Conservation (phyloP, 2,329 filamentous ascomycete genomes). For the Onygenales sp. region DNA sequence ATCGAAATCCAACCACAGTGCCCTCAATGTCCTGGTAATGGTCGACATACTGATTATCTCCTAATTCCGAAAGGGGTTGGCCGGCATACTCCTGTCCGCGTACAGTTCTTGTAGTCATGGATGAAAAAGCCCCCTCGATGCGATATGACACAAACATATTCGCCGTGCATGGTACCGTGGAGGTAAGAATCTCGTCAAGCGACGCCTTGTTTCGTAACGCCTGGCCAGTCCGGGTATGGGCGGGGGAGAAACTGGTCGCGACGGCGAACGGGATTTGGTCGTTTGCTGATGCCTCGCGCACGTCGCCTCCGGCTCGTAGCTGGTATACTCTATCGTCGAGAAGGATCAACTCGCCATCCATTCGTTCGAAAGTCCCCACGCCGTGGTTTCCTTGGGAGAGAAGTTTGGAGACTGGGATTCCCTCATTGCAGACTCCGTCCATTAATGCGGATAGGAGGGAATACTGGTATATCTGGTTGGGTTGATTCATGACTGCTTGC, state of each 20-base stretch:
- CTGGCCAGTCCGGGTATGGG: slow-evolving; percentile 12
- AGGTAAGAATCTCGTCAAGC: slow-evolving; percentile 13
- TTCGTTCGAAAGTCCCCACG: slow-evolving; percentile 37
- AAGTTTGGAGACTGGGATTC: slow-evolving; percentile 39
- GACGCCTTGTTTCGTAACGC: slow-evolving; percentile 14
- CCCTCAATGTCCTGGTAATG: slow-evolving; percentile 27
- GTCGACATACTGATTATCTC: slow-evolving; percentile 31
- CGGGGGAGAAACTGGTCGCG: slow-evolving; percentile 20
- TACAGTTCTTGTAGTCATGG: slow-evolving; percentile 19
- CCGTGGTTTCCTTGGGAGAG: slow-evolving; percentile 40
- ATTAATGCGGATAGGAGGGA: slow-evolving; percentile 36
- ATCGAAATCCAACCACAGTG: slow-evolving; percentile 35
- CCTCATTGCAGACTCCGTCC: slow-evolving; percentile 37
- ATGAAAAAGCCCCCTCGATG: slow-evolving; percentile 16
- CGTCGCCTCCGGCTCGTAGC: slow-evolving; percentile 27
- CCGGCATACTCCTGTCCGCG: slow-evolving; percentile 20
- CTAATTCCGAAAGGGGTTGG: slow-evolving; percentile 24
- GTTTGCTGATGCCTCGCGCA: slow-evolving; percentile 21
- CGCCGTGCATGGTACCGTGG: slow-evolving; percentile 11
- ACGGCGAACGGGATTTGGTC: slow-evolving; percentile 33
- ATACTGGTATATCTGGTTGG: slow-evolving; percentile 36
- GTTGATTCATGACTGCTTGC: background rate
- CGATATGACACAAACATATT: slow-evolving; percentile 23
- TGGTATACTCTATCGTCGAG: slow-evolving; percentile 34
- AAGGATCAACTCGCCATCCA: slow-evolving; percentile 37